phyloP scores from a whole-genome alignment of 2,329 filamentous ascomycete species.

The Tympanopsis confertula region DNA sequence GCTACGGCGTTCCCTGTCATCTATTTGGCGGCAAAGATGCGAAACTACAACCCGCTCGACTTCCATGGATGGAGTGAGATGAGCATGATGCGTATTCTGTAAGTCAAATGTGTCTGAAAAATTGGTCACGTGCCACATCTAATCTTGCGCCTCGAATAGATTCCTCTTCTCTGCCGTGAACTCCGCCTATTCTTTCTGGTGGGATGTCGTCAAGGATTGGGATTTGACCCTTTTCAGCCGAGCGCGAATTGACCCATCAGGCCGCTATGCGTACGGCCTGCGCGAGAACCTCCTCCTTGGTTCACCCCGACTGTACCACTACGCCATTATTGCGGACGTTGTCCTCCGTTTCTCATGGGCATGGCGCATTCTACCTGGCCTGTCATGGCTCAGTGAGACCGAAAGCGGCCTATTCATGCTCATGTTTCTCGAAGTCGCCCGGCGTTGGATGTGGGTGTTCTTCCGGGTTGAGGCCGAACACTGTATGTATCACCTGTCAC shows the following conservation, averaged over 20 bases:
- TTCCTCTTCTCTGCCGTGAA: not conserved
- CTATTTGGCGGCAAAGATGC: not conserved
- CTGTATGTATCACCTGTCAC: too few species aligned
- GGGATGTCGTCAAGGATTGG: not conserved
- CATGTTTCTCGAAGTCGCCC: not conserved
- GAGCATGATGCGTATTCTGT: not conserved
- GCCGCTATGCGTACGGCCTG: not conserved
- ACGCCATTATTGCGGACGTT: not conserved
- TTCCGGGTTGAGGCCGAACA: not conserved
- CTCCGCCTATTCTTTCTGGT: not conserved
- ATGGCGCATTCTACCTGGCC: not conserved
- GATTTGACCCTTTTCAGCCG: conserved; percentile 1
- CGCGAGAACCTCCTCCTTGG: not conserved
- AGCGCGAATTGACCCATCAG: not conserved
- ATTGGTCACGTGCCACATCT: too few species aligned
- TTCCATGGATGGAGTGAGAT: not conserved
- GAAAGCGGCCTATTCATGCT: not conserved
- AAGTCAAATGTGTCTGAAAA: not conserved
- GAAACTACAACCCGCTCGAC: not conserved
- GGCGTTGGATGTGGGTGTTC: conserved; percentile 1
- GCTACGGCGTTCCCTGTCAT: conserved; percentile 1
- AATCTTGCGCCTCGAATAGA: too few species aligned
- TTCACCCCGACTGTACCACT: not conserved
- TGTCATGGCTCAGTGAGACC: not conserved
- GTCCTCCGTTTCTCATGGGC: not conserved